Evolutionary conservation across 1,139 yeast genomes (phyloP), one percentile per base, ranked within the genome.

Genomic region (Yamadazyma triangularis): DNA sequence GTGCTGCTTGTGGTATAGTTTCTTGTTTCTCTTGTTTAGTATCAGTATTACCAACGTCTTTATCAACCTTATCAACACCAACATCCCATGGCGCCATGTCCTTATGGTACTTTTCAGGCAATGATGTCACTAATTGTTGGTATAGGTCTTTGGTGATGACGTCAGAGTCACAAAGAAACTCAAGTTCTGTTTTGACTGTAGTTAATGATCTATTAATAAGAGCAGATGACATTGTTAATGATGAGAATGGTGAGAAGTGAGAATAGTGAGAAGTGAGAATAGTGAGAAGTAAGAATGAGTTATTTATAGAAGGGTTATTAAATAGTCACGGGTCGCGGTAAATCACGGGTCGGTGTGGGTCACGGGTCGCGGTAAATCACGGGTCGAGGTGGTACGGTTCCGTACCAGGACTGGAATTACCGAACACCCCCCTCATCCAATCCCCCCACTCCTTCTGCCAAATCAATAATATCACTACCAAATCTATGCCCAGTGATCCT

Each of bases 151-250:
- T 73, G 16, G 80, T 68, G 35, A 88, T 77, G 30, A 86, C 93
- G 27, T 80, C 79, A 1, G 93, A 81, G 46, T 86, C 95, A 32
- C 61, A 64, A 32, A 88, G 66, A 52, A 87, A 87, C 53, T 86
- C 95, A 31, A 88, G 72, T 53, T 88, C 86, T 9, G 88, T 85
- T 55, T 77, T 77, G 35, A 86, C 64, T 10, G 80, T 77, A 3
- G 89, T 77, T 41, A 86, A 60, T 3, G 95, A 84, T 49, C 95
- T 77, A 60, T 85, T 86, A 38, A 85, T 75, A 31, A 77, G 63
- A 1, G 93, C 83, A 8, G 77, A 70, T 8, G 73, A 64, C 73
- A 67, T 68, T n/a, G n/a, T n/a, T n/a, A n/a, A n/a, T n/a, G n/a
- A n/a, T n/a, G n/a, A n/a, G n/a, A n/a, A n/a, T n/a, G n/a, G n/a